Evolutionary conservation across 768 basidiomycete species (phyloP).

Genomic region (Panus rudis): DNA sequence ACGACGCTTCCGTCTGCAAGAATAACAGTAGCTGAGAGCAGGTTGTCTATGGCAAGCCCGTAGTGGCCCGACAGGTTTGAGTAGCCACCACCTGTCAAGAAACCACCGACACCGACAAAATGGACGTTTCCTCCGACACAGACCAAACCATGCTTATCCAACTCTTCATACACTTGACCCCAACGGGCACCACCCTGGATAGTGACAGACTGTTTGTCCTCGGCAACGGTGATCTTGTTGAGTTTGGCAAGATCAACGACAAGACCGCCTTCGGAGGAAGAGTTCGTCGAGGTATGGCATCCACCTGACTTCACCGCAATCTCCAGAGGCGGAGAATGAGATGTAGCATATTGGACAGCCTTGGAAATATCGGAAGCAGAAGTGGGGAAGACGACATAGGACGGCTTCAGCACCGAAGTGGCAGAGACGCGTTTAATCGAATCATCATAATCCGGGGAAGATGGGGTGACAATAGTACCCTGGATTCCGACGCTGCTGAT

Average conservation of each 20-base stretch:
- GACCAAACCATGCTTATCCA: constrained; percentile 17
- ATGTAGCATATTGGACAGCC: constrained; percentile 5
- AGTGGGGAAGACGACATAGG: constrained; percentile 4
- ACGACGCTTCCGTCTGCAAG: constrained; percentile 14
- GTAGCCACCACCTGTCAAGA: constrained; percentile 10
- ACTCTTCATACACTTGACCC: constrained; percentile 18
- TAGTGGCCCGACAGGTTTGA: constrained; percentile 13
- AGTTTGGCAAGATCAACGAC: constrained; percentile 27
- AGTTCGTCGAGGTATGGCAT: constrained; percentile 23
- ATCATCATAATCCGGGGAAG: constrained; percentile 3
- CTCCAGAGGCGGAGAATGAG: constrained; percentile 5
- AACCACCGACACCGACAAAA: constrained; percentile 10
- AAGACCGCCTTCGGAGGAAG: constrained; percentile 26
- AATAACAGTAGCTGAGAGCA: constrained; percentile 8
- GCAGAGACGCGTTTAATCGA: constrained; percentile 7
- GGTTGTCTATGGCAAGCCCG: constrained; percentile 16
- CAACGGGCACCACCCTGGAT: constrained; percentile 29
- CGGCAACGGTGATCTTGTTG: constrained; percentile 20
- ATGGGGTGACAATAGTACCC: not conserved
- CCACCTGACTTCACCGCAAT: constrained; percentile 22
- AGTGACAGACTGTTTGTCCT: constrained; percentile 18
- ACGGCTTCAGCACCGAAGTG: constrained; percentile 4
- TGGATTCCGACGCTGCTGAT: not conserved
- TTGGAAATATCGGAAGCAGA: constrained; percentile 7
- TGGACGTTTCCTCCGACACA: constrained; percentile 9